Evolutionary conservation across 176 grass and related monocot genomes (phyloP).

Genomic region (Eleusine coracana): DNA sequence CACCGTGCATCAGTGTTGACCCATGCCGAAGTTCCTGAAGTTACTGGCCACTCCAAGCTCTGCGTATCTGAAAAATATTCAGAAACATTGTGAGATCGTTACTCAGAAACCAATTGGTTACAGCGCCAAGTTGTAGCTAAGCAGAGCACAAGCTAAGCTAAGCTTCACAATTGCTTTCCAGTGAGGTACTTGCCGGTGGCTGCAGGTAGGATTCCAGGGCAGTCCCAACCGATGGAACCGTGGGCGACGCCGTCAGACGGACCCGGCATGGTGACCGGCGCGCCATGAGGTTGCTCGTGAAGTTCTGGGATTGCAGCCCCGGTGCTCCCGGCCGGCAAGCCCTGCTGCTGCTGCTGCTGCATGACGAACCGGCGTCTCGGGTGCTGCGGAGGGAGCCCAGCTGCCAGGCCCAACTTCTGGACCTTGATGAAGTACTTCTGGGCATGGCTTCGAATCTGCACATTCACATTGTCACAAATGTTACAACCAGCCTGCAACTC

Average conservation of each 20-base stretch:
- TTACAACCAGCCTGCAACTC: background rate
- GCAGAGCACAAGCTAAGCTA: background rate
- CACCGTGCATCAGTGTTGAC: slow-evolving; percentile 7
- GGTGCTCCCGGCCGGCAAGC: slow-evolving; percentile 10
- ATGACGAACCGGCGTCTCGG: slow-evolving; percentile 44
- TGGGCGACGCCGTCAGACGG: slow-evolving; percentile 16
- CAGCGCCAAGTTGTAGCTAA: background rate
- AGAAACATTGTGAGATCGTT: background rate
- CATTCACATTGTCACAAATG: background rate
- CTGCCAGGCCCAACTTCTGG: slow-evolving; percentile 73
- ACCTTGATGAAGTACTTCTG: slow-evolving; percentile 98
- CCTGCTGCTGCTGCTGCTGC: slow-evolving; percentile 30
- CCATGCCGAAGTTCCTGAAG: slow-evolving; percentile 40
- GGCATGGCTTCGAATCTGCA: slow-evolving; percentile 92
- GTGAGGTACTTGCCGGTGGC: slow-evolving; percentile 24
- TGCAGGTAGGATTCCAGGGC: slow-evolving; percentile 15
- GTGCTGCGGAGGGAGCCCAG: slow-evolving; percentile 69
- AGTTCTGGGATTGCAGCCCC: background rate
- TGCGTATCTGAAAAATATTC: slow-evolving; percentile 33
- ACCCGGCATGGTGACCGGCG: slow-evolving; percentile 7
- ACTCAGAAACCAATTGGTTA: background rate
- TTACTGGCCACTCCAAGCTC: slow-evolving; percentile 47
- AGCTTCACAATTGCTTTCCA: background rate
- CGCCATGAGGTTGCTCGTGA: slow-evolving; percentile 26
- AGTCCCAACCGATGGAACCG: slow-evolving; percentile 40